These are phyloP conservation scores for Coemansia sp. DNA, from an alignment of 192 early-diverging fungal genomes.

Conservation along the genomic window DNA sequence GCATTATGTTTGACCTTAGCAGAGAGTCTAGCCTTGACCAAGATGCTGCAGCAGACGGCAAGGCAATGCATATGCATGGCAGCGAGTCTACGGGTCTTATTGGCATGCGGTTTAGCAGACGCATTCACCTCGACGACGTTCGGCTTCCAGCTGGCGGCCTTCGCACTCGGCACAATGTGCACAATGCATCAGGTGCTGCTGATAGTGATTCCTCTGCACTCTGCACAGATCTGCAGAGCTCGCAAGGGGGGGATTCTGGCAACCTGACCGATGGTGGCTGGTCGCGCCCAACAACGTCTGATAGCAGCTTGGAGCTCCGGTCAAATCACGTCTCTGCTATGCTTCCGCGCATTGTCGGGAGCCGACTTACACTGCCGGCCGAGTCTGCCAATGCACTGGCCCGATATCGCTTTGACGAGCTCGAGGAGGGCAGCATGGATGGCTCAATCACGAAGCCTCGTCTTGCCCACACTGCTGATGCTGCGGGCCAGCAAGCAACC, in stretches of 20 bases:
- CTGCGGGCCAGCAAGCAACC: background rate
- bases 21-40: conserved; percentile 33
- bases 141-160: conserved; percentile 31
- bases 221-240: background rate
- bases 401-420: conserved; percentile 47
- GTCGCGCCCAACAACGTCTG: conserved; percentile 39
- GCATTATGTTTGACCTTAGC: conserved; percentile 34
- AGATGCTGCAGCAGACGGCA: background rate
- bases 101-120: conserved; percentile 16
- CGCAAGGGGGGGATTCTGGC: background rate
- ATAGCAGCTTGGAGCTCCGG: conserved; percentile 21
- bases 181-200: background rate
- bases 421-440: conserved; percentile 13
- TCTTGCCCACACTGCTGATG: background rate
- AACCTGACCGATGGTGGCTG: conserved; percentile 9
- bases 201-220: background rate
- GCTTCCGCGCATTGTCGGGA: conserved; percentile 46
- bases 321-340: conserved; percentile 43
- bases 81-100: background rate
- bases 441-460: background rate
- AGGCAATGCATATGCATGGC: background rate
- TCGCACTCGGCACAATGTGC: conserved; percentile 33
- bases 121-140: conserved; percentile 42
- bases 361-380: conserved; percentile 35
- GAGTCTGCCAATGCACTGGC: conserved; percentile 34